These are phyloP conservation scores for Apophysomyces sp. DNA, from an alignment of 371 early-diverging fungal species.

Conservation along the genomic window DNA sequence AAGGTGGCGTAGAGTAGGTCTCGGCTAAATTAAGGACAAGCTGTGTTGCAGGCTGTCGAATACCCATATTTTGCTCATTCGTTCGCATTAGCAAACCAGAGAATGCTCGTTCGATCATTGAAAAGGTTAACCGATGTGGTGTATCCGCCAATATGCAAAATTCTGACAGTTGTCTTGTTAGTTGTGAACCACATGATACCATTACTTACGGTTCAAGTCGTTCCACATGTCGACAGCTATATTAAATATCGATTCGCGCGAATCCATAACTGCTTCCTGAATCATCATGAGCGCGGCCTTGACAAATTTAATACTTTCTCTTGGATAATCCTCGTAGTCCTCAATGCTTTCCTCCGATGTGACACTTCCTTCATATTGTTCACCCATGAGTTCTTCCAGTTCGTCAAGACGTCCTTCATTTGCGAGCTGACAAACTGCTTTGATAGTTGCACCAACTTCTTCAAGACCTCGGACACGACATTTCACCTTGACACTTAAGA, in stretches of 20 bases:
- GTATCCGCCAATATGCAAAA: constrained; percentile 36
- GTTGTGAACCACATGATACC: too few relatives aligned
- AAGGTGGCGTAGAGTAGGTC: constrained; percentile 46
- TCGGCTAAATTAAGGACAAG: constrained; percentile 56
- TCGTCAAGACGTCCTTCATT: constrained; percentile 10
- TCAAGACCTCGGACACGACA: constrained; percentile 52
- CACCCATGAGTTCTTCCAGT: constrained; percentile 5
- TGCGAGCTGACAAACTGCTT: constrained; percentile 19
- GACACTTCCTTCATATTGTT: neutral
- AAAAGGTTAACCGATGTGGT: constrained; percentile 29
- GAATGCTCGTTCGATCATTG: constrained; percentile 51
- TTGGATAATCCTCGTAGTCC: constrained; percentile 6
- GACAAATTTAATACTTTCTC: constrained; percentile 29
- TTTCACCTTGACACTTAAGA: constrained; percentile 52
- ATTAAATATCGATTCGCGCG: constrained; percentile 57
- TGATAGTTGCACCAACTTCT: constrained; percentile 34
- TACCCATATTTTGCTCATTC: constrained; percentile 60
- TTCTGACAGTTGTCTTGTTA: constrained; percentile 18
- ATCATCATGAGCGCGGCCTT: constrained; percentile 62
- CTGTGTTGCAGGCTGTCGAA: constrained; percentile 49
- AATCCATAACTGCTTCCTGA: constrained; percentile 61
- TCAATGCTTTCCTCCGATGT: constrained; percentile 6
- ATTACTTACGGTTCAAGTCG: constrained; percentile 53
- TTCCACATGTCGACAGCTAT: constrained; percentile 56
- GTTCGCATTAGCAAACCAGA: constrained; percentile 57